These are phyloP conservation scores for Gossypium herbaceum DNA, from an alignment of 345 rosid genomes.

Conservation along the genomic window DNA sequence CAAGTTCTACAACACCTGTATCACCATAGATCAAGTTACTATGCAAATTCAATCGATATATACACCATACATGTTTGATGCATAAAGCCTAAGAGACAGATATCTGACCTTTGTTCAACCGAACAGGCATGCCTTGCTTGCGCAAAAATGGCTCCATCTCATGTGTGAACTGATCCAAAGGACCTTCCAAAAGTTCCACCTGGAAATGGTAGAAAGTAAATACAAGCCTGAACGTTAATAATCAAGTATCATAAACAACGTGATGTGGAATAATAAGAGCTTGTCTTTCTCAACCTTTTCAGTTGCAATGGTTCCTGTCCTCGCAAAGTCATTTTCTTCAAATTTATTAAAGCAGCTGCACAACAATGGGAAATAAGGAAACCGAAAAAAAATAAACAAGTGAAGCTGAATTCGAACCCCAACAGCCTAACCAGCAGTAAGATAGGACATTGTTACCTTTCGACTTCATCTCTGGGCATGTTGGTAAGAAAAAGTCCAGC, in stretches of 20 bases:
- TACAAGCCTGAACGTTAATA: not conserved
- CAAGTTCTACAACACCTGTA: slow-evolving; percentile 85
- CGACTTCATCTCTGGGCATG: slow-evolving; percentile 78
- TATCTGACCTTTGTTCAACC: slow-evolving; percentile 72
- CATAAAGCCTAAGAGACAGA: slow-evolving; percentile 4
- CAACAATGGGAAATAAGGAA: not conserved
- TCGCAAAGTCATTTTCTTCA: slow-evolving; percentile 81
- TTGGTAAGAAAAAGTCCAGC: slow-evolving; percentile 78
- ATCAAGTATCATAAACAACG: not conserved
- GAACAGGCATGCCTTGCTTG: slow-evolving; percentile 94
- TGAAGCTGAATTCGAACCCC: not conserved
- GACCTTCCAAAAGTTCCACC: slow-evolving; percentile 89
- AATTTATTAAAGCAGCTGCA: slow-evolving; percentile 72
- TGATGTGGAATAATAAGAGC: not conserved
- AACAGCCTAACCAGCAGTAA: not conserved
- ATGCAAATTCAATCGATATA: not conserved
- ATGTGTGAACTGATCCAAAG: slow-evolving; percentile 84
- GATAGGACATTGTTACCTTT: slow-evolving; percentile 42
- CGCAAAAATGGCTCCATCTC: slow-evolving; percentile 98
- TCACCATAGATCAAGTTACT: not conserved
- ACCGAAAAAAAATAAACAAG: not conserved
- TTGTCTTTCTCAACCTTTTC: slow-evolving; percentile 54
- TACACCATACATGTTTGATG: not conserved
- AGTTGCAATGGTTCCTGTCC: slow-evolving; percentile 67
- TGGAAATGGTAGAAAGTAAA: slow-evolving; percentile 19